Evolutionary conservation across 371 early-diverging fungal species (phyloP), one percentile per base, ranked within the genome.

Genomic region (Dentiscutata heterogama): DNA sequence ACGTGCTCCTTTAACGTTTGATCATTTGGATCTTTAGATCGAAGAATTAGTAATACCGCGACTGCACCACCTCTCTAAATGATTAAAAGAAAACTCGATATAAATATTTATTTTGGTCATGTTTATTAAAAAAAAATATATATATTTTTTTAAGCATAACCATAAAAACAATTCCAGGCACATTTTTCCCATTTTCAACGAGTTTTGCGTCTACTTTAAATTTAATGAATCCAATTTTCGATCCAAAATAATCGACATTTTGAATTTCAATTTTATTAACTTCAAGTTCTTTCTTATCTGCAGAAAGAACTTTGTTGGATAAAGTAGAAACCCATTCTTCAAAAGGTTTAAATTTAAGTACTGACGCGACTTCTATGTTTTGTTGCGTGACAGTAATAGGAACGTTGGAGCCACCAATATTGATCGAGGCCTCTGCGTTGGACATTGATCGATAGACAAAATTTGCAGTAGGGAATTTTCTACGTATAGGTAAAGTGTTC

Each of bases 101-200:
- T 22, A 50, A 42, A 50, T 27, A 51, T 50, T 14, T 27, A 42
- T 46, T n/a, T 42, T 25, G n/a, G 29, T 64, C 22, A 64, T 64
- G 29, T 64, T 64, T 14, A 64, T 14, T 13, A 35, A 65, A 3
- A 13, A n/a, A 42, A 72, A 82, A 73, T 35, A 31, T 76, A 78
- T n/a, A n/a, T n/a, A n/a, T n/a, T n/a, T n/a, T n/a, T n/a, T 22
- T 68, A 54, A 16, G 14, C 4, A 25, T n/a, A 25, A 93, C 94
- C 92, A 95, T 91, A 84, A 96, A 96, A 50, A 94, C 91, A 35
- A 95, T 89, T 0, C 96, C 96, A 0, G 96, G 96, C 0, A 93
- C 87, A 42, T 79, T 87, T 70, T 87, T 88, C 2, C 90, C 90
- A 5, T 88, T 86, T 18, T 91, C 88, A 27, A 83, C 83, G 6